A percentile compares a stretch with the other conserved stretches of the same genome.
phyloP scores from a whole-genome alignment of 2,329 filamentous ascomycete species.

The Herpotrichia juniperi region DNA sequence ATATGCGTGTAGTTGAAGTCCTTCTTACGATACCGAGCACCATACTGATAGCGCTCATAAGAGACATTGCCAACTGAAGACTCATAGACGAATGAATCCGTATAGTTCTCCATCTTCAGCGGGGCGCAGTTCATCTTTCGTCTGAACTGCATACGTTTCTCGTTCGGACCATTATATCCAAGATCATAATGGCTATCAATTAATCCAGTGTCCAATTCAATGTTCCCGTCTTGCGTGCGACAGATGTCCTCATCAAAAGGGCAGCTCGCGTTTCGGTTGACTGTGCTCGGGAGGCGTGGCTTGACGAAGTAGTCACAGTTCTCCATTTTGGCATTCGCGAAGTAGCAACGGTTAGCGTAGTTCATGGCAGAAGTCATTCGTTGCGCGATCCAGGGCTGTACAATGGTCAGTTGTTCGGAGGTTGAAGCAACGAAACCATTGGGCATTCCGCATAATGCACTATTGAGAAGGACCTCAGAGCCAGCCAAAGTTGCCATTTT shows the following conservation, averaged over 20 bases:
- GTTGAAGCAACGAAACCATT: too few species aligned
- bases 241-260: slow-evolving; percentile 15
- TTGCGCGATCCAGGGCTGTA: too few species aligned
- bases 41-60: too few species aligned
- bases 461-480: slow-evolving; percentile 7
- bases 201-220: slow-evolving; percentile 15
- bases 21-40: too few species aligned
- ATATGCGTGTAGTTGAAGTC: too few species aligned
- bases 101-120: too few species aligned
- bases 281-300: slow-evolving; percentile 12
- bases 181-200: slow-evolving; percentile 18
- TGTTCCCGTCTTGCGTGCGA: slow-evolving; percentile 1
- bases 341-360: slow-evolving; percentile 26
- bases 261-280: slow-evolving; percentile 13
- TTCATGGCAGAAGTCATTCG: too few species aligned
- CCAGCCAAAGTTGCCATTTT: slow-evolving; percentile 3
- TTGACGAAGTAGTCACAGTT: slow-evolving; percentile 23
- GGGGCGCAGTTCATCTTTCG: slow-evolving; percentile 12
- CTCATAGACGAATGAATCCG: too few species aligned
- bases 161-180: slow-evolving; percentile 13
- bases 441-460: background rate
- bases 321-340: slow-evolving; percentile 8
- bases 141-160: slow-evolving; percentile 9
- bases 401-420: too few species aligned
- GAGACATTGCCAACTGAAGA: too few species aligned